Evolutionary conservation across 306 rosid species (phyloP), one percentile per base, ranked within the genome.

Genomic region (Oxytropis ochrocephala): DNA sequence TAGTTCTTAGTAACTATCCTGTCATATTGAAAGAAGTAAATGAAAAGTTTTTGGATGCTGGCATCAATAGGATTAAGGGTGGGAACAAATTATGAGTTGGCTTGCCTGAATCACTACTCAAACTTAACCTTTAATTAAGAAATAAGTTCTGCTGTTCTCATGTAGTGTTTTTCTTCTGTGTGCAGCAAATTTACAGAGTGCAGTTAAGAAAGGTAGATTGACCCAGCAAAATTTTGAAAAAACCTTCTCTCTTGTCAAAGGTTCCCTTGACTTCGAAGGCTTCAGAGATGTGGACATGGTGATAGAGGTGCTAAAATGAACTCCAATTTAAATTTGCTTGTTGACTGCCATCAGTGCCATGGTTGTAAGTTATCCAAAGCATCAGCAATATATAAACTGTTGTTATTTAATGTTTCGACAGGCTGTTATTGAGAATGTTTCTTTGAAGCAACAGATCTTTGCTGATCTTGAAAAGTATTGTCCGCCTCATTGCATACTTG

Each of bases 1-100:
- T 95, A 81, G 51, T 95, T 75, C 88, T 85, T 64, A 84, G 97
- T 62, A 77, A 76, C 77, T 91, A 85, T 63, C 85, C 87, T 35
- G 97, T 95, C 74, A 82, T 91, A 74, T 81, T 95, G 78, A 91
- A 95, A 81, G 99, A 95, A 85, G 95, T 95, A 57, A 91, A 87
- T 38, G 82, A 87, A 14, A 91, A 91, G 74, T 87, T 89, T 80
- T 83, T 95, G 89, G 87, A 89, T 81, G 95, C 95, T 33, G 99
- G 99, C 67, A 10, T 91, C 52, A 81, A 78, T 52, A 87, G 97
- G 81, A 89, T 95, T 77, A 87, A 73, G 89, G 96, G 99, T 88
- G 82, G 82, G 88, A 67, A 65, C 14, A 21, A 3, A 19, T 38
- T 55, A 65, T 61, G 42, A 65, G 68, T 41, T 73, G 67, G 65